A percentile compares a stretch with the other conserved stretches of the same genome.
Conservation (phyloP, 202 grass and related monocot genomes). For the Eragrostis tef region DNA sequence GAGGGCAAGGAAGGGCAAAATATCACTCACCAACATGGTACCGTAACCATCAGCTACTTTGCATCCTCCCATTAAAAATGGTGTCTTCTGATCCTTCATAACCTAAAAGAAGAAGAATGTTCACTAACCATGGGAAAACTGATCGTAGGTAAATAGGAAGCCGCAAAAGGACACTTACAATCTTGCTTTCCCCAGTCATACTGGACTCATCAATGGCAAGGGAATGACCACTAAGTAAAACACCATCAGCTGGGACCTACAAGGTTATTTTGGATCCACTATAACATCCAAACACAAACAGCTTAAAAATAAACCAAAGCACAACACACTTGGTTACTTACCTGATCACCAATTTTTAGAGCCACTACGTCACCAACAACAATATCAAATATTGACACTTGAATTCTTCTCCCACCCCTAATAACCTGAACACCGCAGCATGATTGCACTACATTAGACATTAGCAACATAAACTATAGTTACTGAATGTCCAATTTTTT, state of each 20-base stretch:
- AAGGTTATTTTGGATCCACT: slow-evolving; percentile 27
- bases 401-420: slow-evolving; percentile 82
- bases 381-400: slow-evolving; percentile 90
- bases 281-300: slow-evolving; percentile 39
- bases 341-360: slow-evolving; percentile 99
- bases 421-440: slow-evolving; percentile 65
- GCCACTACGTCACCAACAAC: slow-evolving; percentile 89
- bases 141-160: slow-evolving; percentile 3
- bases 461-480: slow-evolving; percentile 34
- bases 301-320: slow-evolving; percentile 38
- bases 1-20: background rate
- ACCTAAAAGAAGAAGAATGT: slow-evolving; percentile 56
- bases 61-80: slow-evolving; percentile 85
- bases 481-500: slow-evolving; percentile 8
- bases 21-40: slow-evolving; percentile 81
- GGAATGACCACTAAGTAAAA: slow-evolving; percentile 75
- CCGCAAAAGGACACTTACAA: slow-evolving; percentile 55
- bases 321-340: slow-evolving; percentile 42
- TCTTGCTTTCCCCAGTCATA: slow-evolving; percentile 91
- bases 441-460: slow-evolving; percentile 43
- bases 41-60: slow-evolving; percentile 87
- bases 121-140: slow-evolving; percentile 43
- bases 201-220: slow-evolving; percentile 92
- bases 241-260: slow-evolving; percentile 83
- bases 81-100: slow-evolving; percentile 67